phyloP scores from a whole-genome alignment of 164 flowering plant genomes.

The Taxillus chinensis region DNA sequence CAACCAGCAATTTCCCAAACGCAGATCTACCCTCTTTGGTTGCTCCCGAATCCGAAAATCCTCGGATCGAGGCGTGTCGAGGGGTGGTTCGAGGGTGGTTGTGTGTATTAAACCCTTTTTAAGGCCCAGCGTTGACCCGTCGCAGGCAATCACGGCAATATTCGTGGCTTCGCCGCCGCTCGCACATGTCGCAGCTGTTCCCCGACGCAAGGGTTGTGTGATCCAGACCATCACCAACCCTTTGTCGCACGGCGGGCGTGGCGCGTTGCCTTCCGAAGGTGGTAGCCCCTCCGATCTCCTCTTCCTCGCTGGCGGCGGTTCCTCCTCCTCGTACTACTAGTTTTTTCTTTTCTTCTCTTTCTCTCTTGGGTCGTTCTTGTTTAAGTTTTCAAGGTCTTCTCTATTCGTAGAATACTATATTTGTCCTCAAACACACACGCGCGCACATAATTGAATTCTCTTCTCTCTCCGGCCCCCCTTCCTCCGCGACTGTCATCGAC shows the following conservation, averaged over 20 bases:
- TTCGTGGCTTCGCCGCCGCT: conserved; percentile 27
- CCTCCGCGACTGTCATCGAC: no score
- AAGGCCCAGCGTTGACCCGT: conserved; percentile 31
- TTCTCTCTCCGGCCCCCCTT: not conserved
- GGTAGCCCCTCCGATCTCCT: conserved; percentile 75
- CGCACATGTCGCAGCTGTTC: conserved; percentile 41
- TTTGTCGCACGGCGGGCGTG: conserved; percentile 80
- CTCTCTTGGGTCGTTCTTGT: no score
- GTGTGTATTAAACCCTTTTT: not conserved
- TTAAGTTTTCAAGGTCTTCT: no score
- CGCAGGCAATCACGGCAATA: conserved; percentile 74
- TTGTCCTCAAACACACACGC: no score
- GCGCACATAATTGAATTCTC: not conserved
- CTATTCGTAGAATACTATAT: no score
- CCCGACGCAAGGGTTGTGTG: conserved; percentile 48
- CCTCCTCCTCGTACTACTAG: not conserved
- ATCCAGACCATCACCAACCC: conserved; percentile 24
- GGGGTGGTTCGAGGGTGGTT: no score
- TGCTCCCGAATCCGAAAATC: not conserved
- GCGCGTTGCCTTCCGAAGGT: conserved; percentile 75
- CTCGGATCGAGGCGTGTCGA: no score
- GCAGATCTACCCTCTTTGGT: not conserved
- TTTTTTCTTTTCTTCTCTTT: not conserved
- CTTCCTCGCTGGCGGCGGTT: conserved; percentile 76
- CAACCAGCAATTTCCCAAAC: not conserved